Conservation (phyloP, 495 filamentous ascomycete species). For the Oleoguttula mirabilis region DNA sequence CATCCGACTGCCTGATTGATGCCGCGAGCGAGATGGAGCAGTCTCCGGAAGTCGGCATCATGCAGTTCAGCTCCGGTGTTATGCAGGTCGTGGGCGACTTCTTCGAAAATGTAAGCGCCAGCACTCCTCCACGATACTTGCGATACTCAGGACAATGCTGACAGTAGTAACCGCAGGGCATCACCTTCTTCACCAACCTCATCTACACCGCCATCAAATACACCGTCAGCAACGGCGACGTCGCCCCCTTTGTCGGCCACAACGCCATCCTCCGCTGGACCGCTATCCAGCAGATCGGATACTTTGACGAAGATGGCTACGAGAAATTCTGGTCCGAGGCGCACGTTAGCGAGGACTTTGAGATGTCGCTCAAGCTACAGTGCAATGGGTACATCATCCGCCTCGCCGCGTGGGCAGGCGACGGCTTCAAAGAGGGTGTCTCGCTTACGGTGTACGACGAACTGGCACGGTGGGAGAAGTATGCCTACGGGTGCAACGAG, state of each 20-base stretch:
- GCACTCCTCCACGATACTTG: conserved; percentile 30
- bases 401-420: conserved; percentile 36
- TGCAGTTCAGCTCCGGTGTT: conserved; percentile 71
- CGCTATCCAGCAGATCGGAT: conserved; percentile 63
- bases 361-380: conserved; percentile 72
- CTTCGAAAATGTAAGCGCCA: conserved; percentile 30
- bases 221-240: conserved; percentile 68
- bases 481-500: conserved; percentile 34
- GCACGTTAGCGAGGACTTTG: conserved; percentile 73
- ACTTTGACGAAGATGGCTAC: conserved; percentile 50
- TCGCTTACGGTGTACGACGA: conserved; percentile 38
- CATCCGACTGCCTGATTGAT: conserved; percentile 59
- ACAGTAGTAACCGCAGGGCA: conserved; percentile 15
- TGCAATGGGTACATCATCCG: conserved; percentile 60
- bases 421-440: conserved; percentile 38
- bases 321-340: conserved; percentile 77
- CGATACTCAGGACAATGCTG: conserved; percentile 29
- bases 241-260: conserved; percentile 56
- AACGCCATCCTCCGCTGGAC: conserved; percentile 70
- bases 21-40: conserved; percentile 71
- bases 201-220: conserved; percentile 70
- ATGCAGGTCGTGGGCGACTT: conserved; percentile 51
- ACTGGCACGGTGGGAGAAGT: conserved; percentile 37
- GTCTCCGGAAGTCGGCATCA: conserved; percentile 66
- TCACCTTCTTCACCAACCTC: conserved; percentile 73